Evolutionary conservation across 2,329 filamentous ascomycete genomes (phyloP).

Genomic region (Alternaria brassicae): DNA sequence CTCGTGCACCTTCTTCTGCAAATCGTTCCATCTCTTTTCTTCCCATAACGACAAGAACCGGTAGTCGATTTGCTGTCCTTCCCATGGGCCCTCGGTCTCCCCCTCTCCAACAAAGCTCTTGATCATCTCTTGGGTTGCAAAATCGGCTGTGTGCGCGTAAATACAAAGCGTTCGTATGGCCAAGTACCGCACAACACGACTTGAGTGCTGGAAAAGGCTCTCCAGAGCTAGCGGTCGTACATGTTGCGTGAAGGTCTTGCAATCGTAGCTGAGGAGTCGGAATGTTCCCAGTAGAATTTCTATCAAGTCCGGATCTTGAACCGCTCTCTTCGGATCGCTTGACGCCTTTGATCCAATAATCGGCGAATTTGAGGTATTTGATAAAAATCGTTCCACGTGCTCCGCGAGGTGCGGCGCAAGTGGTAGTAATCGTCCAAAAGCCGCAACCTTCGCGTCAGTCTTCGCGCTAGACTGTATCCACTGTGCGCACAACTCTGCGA

Average conservation of each 20-base stretch:
- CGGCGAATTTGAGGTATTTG: constrained; percentile 38
- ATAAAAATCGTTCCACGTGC: constrained; percentile 66
- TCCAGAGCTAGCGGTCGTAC: constrained; percentile 73
- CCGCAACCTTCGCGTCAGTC: constrained; percentile 61
- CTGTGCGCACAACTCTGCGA: constrained; percentile 82
- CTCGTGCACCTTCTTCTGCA: constrained; percentile 23
- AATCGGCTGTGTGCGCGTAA: constrained; percentile 80
- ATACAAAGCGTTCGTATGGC: constrained; percentile 82
- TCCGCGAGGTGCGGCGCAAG: constrained; percentile 81
- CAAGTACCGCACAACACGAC: constrained; percentile 74
- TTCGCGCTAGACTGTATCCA: constrained; percentile 65
- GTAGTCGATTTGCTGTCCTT: constrained; percentile 79
- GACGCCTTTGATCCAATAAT: constrained; percentile 26
- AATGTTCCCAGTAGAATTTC: constrained; percentile 72
- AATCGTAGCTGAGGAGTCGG: constrained; percentile 80
- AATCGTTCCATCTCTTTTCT: constrained; percentile 59
- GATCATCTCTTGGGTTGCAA: constrained; percentile 75
- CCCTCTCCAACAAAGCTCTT: constrained; percentile 69
- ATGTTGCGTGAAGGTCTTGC: constrained; percentile 68
- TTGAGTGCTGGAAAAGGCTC: constrained; percentile 67
- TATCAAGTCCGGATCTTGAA: constrained; percentile 35
- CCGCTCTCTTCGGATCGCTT: neutral
- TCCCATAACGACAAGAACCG: constrained; percentile 73
- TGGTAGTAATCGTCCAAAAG: constrained; percentile 80
- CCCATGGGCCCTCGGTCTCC: constrained; percentile 73